These are phyloP conservation scores for Graphium sp. DNA, from an alignment of 2,329 filamentous ascomycete genomes.

Conservation along the genomic window DNA sequence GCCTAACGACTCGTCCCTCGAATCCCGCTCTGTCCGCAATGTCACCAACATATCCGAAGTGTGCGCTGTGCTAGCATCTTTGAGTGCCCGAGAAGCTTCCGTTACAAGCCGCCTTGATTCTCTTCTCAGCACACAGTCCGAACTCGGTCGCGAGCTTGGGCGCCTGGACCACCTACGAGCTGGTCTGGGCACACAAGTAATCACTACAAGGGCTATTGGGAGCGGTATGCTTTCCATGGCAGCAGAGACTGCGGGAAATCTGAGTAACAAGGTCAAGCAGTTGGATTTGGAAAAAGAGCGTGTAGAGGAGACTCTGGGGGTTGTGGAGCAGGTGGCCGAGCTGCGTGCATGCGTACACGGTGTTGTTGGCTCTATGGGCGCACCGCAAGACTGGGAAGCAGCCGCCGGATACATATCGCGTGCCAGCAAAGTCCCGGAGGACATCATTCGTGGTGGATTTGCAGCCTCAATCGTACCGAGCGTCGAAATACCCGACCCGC, in stretches of 20 bases:
- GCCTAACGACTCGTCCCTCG: slow-evolving; percentile 5
- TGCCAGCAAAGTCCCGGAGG: slow-evolving; percentile 62
- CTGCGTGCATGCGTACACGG: slow-evolving; percentile 93
- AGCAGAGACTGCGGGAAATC: slow-evolving; percentile 66
- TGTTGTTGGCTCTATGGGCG: slow-evolving; percentile 90
- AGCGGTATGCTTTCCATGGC: slow-evolving; percentile 82
- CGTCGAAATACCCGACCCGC: slow-evolving; percentile 85
- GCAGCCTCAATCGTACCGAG: slow-evolving; percentile 87
- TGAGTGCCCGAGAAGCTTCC: slow-evolving; percentile 59
- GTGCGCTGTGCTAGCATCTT: slow-evolving; percentile 54
- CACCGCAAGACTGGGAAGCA: slow-evolving; percentile 96
- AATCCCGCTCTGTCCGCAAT: slow-evolving; percentile 33
- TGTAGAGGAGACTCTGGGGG: slow-evolving; percentile 76
- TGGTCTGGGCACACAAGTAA: slow-evolving; percentile 72
- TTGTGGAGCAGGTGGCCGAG: slow-evolving; percentile 93
- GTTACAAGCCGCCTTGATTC: slow-evolving; percentile 61
- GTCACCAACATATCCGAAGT: slow-evolving; percentile 66
- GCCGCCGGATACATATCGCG: slow-evolving; percentile 79
- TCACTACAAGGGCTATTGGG: slow-evolving; percentile 67
- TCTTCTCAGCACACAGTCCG: slow-evolving; percentile 67
- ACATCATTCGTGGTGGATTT: slow-evolving; percentile 71
- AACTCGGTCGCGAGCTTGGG: slow-evolving; percentile 71
- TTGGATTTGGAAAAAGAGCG: slow-evolving; percentile 84
- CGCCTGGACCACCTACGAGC: slow-evolving; percentile 81
- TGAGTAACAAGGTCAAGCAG: slow-evolving; percentile 72